These are phyloP conservation scores for Penicillium bialowiezense DNA, from an alignment of 495 filamentous ascomycete species.

Conservation along the genomic window DNA sequence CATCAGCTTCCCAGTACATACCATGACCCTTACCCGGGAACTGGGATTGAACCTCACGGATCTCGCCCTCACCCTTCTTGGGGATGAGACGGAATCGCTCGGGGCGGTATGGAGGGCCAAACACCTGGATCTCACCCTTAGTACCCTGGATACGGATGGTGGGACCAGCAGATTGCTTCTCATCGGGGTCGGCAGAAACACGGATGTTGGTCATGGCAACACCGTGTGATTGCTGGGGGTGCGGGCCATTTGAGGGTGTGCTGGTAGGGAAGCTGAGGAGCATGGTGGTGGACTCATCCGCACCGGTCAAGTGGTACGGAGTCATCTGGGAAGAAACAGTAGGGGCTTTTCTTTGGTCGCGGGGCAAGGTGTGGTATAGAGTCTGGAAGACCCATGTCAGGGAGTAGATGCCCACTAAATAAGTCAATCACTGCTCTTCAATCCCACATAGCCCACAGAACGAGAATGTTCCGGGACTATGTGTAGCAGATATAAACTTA, in stretches of 20 bases:
- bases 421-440: neutral
- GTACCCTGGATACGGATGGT: slow-evolving; percentile 81
- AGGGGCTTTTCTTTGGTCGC: slow-evolving; percentile 49
- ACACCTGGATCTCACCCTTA: slow-evolving; percentile 82
- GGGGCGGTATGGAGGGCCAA: slow-evolving; percentile 71
- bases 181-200: slow-evolving; percentile 63
- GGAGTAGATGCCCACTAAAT: slow-evolving; percentile 75
- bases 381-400: slow-evolving; percentile 93
- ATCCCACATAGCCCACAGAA: neutral
- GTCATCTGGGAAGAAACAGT: slow-evolving; percentile 62
- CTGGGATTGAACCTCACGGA: slow-evolving; percentile 59
- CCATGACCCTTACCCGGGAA: slow-evolving; percentile 72
- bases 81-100: slow-evolving; percentile 58
- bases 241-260: slow-evolving; percentile 41
- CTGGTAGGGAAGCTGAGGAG: slow-evolving; percentile 71
- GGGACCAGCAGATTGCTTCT: slow-evolving; percentile 58
- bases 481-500: too few relatives aligned
- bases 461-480: neutral
- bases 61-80: slow-evolving; percentile 37
- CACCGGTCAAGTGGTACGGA: slow-evolving; percentile 75
- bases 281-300: slow-evolving; percentile 79
- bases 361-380: slow-evolving; percentile 75
- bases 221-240: slow-evolving; percentile 54
- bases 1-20: slow-evolving; percentile 96
- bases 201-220: slow-evolving; percentile 77